A percentile compares a stretch with the other conserved stretches of the same genome.
These are phyloP conservation scores for Boletus sp. DNA, from an alignment of 768 basidiomycete species.

Conservation along the genomic window DNA sequence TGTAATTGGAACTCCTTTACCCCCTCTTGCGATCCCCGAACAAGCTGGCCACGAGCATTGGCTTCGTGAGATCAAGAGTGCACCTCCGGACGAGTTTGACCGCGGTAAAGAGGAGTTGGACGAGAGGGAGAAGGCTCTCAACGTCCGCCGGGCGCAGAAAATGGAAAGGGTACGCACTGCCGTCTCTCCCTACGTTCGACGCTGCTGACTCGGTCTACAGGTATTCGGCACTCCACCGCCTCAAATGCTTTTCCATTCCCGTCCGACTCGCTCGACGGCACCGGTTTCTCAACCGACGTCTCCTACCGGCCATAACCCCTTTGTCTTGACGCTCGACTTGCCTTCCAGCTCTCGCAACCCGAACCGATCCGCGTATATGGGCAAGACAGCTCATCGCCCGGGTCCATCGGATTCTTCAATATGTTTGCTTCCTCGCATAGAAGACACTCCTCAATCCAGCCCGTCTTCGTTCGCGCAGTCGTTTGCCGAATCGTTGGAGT, in stretches of 20 bases:
- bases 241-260: conserved; percentile 73
- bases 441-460: conserved; percentile 14
- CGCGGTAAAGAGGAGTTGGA: conserved; percentile 69
- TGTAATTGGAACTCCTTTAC: conserved; percentile 32
- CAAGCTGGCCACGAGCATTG: conserved; percentile 39
- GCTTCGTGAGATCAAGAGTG: conserved; percentile 48
- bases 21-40: conserved; percentile 28
- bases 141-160: conserved; percentile 77
- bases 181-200: neutral
- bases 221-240: conserved; percentile 83
- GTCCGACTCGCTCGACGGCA: conserved; percentile 40
- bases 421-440: conserved; percentile 42
- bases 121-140: conserved; percentile 72
- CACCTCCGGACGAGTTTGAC: conserved; percentile 53
- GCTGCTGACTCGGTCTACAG: conserved; percentile 36
- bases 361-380: conserved; percentile 50
- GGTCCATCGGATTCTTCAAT: conserved; percentile 64
- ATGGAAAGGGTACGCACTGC: conserved; percentile 72
- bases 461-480: conserved; percentile 21
- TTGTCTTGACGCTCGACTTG: conserved; percentile 19
- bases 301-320: conserved; percentile 17
- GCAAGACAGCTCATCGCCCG: conserved; percentile 48
- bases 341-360: conserved; percentile 36
- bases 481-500: conserved; percentile 16
- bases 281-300: conserved; percentile 31